Base-by-base conservation (phyloP, 495 filamentous ascomycete genomes). In the Xylaria intraflava region DNA sequence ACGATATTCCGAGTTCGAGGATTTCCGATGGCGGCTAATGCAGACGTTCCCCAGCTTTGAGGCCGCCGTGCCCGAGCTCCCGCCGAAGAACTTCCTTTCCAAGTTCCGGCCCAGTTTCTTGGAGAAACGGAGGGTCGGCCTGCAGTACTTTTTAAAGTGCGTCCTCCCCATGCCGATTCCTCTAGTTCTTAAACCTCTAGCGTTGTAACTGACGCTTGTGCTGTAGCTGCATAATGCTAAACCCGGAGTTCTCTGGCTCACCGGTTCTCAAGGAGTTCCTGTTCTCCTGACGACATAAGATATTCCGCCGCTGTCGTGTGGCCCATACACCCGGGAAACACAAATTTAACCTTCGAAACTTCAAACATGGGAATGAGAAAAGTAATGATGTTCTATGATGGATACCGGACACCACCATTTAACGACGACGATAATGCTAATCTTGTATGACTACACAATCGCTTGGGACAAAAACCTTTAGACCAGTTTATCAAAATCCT, bases 1-100 rank as follows among this genome's bases (percentile, higher is more conserved):
- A 56, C 72, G 78, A 47, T 82, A 80, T 60, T 80, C 77, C n/a
- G 78, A 82, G 45, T 80, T 82, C 55, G 75, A 80, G 60, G 74
- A 74, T 33, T 68, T 82, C 14, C 69, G 77, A 9, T 59, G 64
- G 38, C 67, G 70, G 38, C 69, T 82, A 3, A 65, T 80, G 31
- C 66, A 70, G 49, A 79, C 78, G 3, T 82, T 82, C 46, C 78
- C 78, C 1, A 67, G 65, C 46, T 82, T 78, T 22, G 69, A 76
- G 58, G 77, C 75, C 12, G 76, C 78, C 24, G 76, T 82, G 58
- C 78, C 78, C 14, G 64, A 68, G 38, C 59, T 82, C n/a, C 78
- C 78, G 31, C 77, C 78, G 29, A 82, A 82, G 60, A 76, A 75
- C 61, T 58, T 78, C 24, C 64, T 82, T 5, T 73, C 73, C 26